Evolutionary conservation across 2,329 filamentous ascomycete genomes (phyloP).

Genomic region (Penicillium nordicum): DNA sequence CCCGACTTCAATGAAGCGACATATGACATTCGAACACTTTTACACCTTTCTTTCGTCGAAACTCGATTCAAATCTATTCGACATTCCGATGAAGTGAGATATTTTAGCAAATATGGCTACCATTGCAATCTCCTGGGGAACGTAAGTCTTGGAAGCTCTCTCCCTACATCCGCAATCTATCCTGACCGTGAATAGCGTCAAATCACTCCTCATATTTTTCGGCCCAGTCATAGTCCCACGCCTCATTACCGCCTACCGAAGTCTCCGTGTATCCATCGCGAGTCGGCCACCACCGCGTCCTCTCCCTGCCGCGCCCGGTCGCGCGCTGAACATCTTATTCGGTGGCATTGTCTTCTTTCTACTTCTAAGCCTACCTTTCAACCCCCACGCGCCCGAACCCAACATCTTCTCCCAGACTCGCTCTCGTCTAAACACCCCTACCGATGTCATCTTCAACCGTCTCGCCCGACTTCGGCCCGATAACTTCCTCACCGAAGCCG

Average conservation of each 20-base stretch:
- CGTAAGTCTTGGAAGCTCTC: constrained; percentile 25
- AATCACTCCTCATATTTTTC: constrained; percentile 44
- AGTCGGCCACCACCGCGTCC: constrained; percentile 38
- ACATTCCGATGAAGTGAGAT: background rate
- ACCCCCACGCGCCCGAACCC: constrained; percentile 47
- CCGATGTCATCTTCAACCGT: constrained; percentile 77
- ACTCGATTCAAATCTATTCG: background rate
- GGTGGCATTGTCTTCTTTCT: constrained; percentile 53
- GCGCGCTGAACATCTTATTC: constrained; percentile 51
- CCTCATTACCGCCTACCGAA: constrained; percentile 38
- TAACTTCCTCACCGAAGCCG: constrained; percentile 47
- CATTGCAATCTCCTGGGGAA: constrained; percentile 30
- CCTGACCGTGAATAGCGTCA: constrained; percentile 33
- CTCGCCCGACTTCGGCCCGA: constrained; percentile 50
- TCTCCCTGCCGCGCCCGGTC: constrained; percentile 33
- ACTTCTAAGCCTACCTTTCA: constrained; percentile 65
- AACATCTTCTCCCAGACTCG: constrained; percentile 77
- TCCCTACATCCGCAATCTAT: background rate
- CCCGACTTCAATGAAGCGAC: constrained; percentile 1
- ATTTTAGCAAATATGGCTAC: constrained; percentile 25
- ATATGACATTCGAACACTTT: background rate
- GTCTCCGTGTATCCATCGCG: constrained; percentile 32
- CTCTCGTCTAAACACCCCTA: constrained; percentile 81
- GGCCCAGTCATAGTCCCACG: constrained; percentile 42
- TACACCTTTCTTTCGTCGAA: background rate